A percentile compares a stretch with the other conserved stretches of the same genome.
Evolutionary conservation across 805 yeast species (phyloP).

Genomic region (Saccharomyces paradoxus): DNA sequence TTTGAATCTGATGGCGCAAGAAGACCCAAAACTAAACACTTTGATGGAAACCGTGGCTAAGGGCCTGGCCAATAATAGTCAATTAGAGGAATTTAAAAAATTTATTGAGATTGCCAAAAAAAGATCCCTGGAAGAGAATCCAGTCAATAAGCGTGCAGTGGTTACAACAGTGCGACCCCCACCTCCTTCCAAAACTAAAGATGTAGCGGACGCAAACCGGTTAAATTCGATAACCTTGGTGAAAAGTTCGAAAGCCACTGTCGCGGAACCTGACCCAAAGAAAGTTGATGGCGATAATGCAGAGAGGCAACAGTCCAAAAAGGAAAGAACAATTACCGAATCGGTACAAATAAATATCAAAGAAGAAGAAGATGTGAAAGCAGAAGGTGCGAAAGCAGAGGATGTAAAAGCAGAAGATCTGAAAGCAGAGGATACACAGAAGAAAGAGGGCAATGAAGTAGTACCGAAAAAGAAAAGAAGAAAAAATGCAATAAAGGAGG

Average conservation of each 20-base stretch:
- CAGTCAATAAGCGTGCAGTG: neutral
- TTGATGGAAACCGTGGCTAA: constrained; percentile 83
- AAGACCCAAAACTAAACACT: constrained; percentile 55
- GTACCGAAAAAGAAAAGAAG: constrained; percentile 1
- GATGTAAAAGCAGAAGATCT: neutral
- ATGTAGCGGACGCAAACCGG: neutral
- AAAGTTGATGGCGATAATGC: neutral
- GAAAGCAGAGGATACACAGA: neutral
- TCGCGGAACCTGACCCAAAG: neutral
- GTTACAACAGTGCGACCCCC: neutral
- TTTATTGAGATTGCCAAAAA: constrained; percentile 71
- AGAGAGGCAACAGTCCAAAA: neutral
- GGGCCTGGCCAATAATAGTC: constrained; percentile 64
- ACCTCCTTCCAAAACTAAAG: neutral
- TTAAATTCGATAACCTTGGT: neutral
- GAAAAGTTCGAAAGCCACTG: neutral
- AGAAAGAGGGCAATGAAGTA: neutral
- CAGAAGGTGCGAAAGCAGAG: neutral
- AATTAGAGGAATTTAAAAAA: constrained; percentile 70
- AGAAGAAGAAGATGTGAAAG: neutral
- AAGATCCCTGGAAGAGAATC: constrained; percentile 40
- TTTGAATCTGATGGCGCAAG: constrained; percentile 72
- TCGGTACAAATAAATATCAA: neutral
- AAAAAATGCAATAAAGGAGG: constrained; percentile 25
- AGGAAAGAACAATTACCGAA: neutral